These are phyloP conservation scores for Eucalyptus albens DNA, from an alignment of 345 rosid genomes.

Conservation along the genomic window DNA sequence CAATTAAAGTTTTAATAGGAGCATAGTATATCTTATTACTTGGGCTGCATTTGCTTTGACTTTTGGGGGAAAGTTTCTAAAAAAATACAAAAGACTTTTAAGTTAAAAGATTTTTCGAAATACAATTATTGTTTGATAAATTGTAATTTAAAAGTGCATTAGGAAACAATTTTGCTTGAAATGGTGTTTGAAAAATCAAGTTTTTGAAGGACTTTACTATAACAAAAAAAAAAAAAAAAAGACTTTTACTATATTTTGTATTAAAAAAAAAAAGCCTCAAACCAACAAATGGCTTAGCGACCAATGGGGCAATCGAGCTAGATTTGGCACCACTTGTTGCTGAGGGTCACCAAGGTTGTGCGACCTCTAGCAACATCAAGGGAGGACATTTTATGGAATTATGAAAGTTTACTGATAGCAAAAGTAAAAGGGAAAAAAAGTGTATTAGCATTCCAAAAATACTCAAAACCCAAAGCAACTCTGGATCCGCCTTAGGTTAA, in stretches of 20 bases:
- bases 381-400: not conserved
- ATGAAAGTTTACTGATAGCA: not conserved
- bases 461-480: not conserved
- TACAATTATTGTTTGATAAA: too few species aligned
- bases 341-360: rapidly evolving
- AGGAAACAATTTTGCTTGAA: not conserved
- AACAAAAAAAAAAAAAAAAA: too few species aligned
- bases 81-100: too few species aligned
- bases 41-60: not conserved
- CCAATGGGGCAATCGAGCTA: not conserved
- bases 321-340: not conserved
- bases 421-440: not conserved
- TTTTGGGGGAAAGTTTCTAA: not conserved
- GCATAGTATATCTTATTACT: not conserved
- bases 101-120: too few species aligned
- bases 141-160: not conserved
- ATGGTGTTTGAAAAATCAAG: not conserved
- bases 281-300: not conserved
- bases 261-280: not conserved
- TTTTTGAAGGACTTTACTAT: too few species aligned
- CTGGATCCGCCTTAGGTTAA: not conserved
- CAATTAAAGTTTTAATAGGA: not conserved
- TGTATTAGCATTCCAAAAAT: not conserved
- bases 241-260: too few species aligned
- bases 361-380: not conserved